These are phyloP conservation scores for Macrolepiota albuminosa DNA, from an alignment of 768 basidiomycete genomes.

Conservation along the genomic window DNA sequence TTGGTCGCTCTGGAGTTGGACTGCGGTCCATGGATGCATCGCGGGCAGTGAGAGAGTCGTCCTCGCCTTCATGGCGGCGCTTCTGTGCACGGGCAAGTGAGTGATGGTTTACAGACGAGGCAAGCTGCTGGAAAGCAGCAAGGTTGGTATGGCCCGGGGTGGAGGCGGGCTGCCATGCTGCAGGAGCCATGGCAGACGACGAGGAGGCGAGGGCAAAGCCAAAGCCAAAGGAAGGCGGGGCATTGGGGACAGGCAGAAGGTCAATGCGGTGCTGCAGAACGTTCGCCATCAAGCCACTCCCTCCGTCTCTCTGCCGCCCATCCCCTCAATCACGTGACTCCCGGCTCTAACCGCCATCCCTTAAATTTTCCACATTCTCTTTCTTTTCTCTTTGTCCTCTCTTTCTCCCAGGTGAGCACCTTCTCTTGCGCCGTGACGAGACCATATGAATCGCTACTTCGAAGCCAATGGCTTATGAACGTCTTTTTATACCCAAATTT, in stretches of 20 bases:
- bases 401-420: constrained; percentile 26
- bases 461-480: constrained; percentile 71
- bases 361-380: constrained; percentile 7
- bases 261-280: constrained; percentile 63
- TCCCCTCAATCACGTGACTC: constrained; percentile 1
- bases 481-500: constrained; percentile 86
- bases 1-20: constrained; percentile 77
- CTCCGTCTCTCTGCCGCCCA: neutral
- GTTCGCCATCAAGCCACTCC: constrained; percentile 54
- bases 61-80: constrained; percentile 64
- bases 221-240: constrained; percentile 65
- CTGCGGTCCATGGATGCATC: constrained; percentile 84
- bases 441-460: constrained; percentile 82
- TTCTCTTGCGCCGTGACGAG: constrained; percentile 49
- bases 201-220: constrained; percentile 60
- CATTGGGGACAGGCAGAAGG: constrained; percentile 46
- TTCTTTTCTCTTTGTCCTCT: constrained; percentile 11
- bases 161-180: constrained; percentile 43
- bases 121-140: constrained; percentile 50
- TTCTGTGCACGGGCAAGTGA: constrained; percentile 46
- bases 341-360: constrained; percentile 32
- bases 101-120: constrained; percentile 44
- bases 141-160: constrained; percentile 46
- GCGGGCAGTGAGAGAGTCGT: constrained; percentile 40
- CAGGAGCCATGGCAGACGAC: constrained; percentile 32